These are phyloP conservation scores for Calonectria multiphialidica DNA, from an alignment of 2,329 filamentous ascomycete species.

Conservation along the genomic window DNA sequence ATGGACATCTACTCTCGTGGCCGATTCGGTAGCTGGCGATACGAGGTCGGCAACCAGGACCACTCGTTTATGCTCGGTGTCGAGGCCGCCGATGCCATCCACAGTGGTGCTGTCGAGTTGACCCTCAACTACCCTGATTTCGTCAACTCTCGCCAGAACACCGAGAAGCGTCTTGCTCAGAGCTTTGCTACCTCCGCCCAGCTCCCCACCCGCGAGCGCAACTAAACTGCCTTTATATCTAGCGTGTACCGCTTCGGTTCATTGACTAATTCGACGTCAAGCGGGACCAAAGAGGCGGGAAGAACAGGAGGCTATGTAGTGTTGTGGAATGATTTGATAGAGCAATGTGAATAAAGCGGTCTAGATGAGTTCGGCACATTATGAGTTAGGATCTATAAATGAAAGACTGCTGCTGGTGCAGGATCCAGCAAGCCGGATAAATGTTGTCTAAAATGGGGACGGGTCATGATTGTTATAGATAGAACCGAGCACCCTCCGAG, in stretches of 20 bases:
- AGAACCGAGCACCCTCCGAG: constrained; percentile 39
- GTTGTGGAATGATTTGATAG: constrained; percentile 39
- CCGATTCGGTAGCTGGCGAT: constrained; percentile 97
- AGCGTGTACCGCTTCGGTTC: constrained; percentile 41
- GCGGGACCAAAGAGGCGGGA: background rate
- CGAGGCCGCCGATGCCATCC: constrained; percentile 90
- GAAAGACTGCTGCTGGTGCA: constrained; percentile 37
- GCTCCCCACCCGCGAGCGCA: constrained; percentile 52
- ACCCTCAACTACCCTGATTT: constrained; percentile 98
- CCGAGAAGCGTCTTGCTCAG: constrained; percentile 58
- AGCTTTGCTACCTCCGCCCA: constrained; percentile 54
- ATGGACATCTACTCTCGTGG: constrained; percentile 95
- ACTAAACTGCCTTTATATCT: constrained; percentile 46
- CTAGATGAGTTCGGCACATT: constrained; percentile 38
- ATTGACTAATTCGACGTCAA: background rate
- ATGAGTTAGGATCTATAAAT: constrained; percentile 43
- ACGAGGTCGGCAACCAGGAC: constrained; percentile 97
- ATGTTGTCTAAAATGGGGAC: constrained; percentile 30
- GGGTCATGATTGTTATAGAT: constrained; percentile 41
- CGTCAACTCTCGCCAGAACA: constrained; percentile 83
- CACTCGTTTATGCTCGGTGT: constrained; percentile 98
- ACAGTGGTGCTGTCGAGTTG: constrained; percentile 89
- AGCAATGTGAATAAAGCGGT: constrained; percentile 39
- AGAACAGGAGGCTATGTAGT: constrained; percentile 29
- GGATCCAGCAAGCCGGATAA: constrained; percentile 38